Evolutionary conservation across 108 stramenopile genomes (phyloP), one percentile per base, ranked within the genome.

Genomic region (Skeletonema costatum): DNA sequence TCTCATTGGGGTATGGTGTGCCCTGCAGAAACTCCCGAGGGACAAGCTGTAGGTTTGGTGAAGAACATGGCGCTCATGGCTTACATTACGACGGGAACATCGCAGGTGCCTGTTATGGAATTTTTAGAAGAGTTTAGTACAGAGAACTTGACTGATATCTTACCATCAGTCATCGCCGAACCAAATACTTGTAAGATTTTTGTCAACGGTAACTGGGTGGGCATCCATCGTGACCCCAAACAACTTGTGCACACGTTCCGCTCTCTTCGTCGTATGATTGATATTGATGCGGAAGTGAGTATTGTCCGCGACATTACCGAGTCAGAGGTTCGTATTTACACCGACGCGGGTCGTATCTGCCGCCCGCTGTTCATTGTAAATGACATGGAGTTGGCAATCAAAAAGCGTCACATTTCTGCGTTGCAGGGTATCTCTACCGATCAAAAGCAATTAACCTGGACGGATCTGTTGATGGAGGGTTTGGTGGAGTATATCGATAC

Each of bases 1-100:
- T 98, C 98, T 61, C 99, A 99, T 73, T 99, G 98, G 98, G 99
- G 99, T 50, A 96, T 98, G 94, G 91, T 97, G 8, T 98, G 97
- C 76, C 93, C 91, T 25, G 97, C 96, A 32, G 97, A 98, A 71
- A 99, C 97, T 12, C 97, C 98, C 25, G 97, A 98, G 86, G 97
- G 98, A 48, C 96, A 98, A 80, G 98, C 98, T 29, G 98, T 98
- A 36, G 99, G 98, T 59, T 88, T 98, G 38, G 99, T 98, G 32
- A 99, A 99, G 74, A 98, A 99, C 74, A 82, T 98, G 72, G 97
- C 97, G 2, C 85, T 98, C 48, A 92, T 97, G 87, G 95, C 98
- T 7, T 93, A 98, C 86, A 98, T 99, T 64, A 96, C 97, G 36
- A 98, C 98, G 5, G 99, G 98, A 35, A 94, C 92, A 42, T 90